These are phyloP conservation scores for Xylariaceae sp. DNA, from an alignment of 2,329 filamentous ascomycete species.

Conservation along the genomic window DNA sequence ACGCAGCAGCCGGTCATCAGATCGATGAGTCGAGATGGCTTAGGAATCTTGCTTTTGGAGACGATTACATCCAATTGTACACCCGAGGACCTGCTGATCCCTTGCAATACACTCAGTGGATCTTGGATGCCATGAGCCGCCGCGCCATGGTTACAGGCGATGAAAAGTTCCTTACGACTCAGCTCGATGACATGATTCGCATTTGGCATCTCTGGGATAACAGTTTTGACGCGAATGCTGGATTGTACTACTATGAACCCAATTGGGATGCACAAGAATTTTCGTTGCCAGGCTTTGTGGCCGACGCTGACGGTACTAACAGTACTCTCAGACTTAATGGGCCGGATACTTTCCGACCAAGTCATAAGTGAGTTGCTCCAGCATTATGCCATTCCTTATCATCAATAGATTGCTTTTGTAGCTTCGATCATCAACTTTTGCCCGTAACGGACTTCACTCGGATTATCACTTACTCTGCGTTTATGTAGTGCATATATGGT, in stretches of 20 bases:
- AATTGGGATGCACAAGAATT: constrained; percentile 44
- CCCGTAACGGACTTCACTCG: background rate
- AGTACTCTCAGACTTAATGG: constrained; percentile 34
- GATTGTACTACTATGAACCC: constrained; percentile 42
- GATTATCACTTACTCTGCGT: background rate
- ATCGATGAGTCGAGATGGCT: constrained; percentile 41
- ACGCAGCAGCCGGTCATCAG: constrained; percentile 38
- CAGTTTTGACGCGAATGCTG: constrained; percentile 33
- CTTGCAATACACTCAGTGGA: constrained; percentile 38
- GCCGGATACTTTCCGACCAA: constrained; percentile 41
- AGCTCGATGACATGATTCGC: constrained; percentile 40
- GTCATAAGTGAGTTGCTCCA: constrained; percentile 32
- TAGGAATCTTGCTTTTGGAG: constrained; percentile 36
- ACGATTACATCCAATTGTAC: constrained; percentile 39
- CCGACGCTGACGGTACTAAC: constrained; percentile 31
- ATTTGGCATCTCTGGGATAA: constrained; percentile 40
- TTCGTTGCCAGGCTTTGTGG: constrained; percentile 39
- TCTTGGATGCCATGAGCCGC: constrained; percentile 34
- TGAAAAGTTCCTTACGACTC: constrained; percentile 33
- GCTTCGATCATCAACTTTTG: background rate
- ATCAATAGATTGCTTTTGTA: background rate
- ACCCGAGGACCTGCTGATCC: constrained; percentile 37
- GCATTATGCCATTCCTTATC: background rate
- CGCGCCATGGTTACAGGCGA: constrained; percentile 39
- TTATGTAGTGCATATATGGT: constrained; percentile 37